Evolutionary conservation across 2,329 filamentous ascomycete species (phyloP).

Genomic region (Apiospora rasikravindrae): DNA sequence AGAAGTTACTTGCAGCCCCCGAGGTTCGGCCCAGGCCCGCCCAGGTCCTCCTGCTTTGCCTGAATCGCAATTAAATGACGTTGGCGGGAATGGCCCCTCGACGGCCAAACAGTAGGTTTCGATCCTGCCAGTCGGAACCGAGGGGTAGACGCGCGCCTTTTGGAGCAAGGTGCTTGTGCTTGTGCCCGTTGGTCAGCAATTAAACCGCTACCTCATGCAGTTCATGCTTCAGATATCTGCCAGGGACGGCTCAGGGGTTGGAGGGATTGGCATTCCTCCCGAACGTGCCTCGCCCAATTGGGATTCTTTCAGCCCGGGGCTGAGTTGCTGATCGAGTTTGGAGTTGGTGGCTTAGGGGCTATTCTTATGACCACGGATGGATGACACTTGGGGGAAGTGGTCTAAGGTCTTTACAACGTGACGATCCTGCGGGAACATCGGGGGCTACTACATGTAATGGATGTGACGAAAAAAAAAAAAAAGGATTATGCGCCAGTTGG

Average conservation of each 20-base stretch:
- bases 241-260: constrained; percentile 14
- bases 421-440: background rate
- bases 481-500: constrained; percentile 13
- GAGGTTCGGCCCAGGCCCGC: background rate
- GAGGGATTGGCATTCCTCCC: background rate
- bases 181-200: constrained; percentile 7
- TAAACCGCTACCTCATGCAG: constrained; percentile 4
- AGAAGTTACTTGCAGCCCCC: background rate
- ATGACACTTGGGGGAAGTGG: background rate
- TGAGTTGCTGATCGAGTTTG: background rate
- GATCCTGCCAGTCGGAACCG: constrained; percentile 7
- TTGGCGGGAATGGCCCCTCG: background rate
- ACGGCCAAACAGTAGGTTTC: background rate
- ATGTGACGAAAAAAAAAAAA: constrained; percentile 1
- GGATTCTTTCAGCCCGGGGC: constrained; percentile 8
- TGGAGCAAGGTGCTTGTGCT: background rate
- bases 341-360: constrained; percentile 4
- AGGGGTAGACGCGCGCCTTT: constrained; percentile 13
- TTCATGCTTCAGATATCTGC: constrained; percentile 14
- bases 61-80: background rate
- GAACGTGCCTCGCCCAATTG: background rate
- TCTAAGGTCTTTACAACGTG: background rate
- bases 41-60: background rate
- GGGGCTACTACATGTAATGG: background rate
- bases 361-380: constrained; percentile 5